These are phyloP conservation scores for Penicillium subrubescens DNA, from an alignment of 495 filamentous ascomycete genomes.

Conservation along the genomic window DNA sequence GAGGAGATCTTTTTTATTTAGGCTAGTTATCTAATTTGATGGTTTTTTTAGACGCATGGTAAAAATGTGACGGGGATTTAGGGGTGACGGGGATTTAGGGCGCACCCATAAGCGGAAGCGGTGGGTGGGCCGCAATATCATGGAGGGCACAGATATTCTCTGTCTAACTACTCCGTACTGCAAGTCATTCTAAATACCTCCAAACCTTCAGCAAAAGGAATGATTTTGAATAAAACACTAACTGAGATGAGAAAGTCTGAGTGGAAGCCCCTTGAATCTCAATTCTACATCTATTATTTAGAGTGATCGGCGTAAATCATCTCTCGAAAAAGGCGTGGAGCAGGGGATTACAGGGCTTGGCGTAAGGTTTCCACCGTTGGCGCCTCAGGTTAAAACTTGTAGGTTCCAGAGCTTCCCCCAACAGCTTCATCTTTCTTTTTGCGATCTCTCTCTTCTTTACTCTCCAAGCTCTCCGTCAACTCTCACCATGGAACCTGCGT, in stretches of 20 bases:
- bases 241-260: background rate
- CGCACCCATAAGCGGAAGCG: no score
- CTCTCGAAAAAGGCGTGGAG: background rate
- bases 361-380: background rate
- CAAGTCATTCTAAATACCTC: no score
- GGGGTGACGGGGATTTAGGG: no score
- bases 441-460: background rate
- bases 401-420: background rate
- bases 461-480: background rate
- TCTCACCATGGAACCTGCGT: constrained; percentile 28
- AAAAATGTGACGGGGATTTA: no score
- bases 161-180: no score
- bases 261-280: background rate
- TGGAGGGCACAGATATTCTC: no score
- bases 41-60: no score
- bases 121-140: no score
- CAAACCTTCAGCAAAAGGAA: background rate
- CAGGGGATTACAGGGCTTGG: background rate
- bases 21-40: no score
- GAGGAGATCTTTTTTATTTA: no score
- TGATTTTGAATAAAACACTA: background rate
- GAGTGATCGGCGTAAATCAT: background rate
- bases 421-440: constrained; percentile 4
- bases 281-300: background rate
- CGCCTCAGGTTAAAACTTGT: background rate